A percentile compares a stretch with the other conserved stretches of the same genome.
These are phyloP conservation scores for Phaffomyces thermotolerans DNA, from an alignment of 805 yeast species.

Conservation along the genomic window DNA sequence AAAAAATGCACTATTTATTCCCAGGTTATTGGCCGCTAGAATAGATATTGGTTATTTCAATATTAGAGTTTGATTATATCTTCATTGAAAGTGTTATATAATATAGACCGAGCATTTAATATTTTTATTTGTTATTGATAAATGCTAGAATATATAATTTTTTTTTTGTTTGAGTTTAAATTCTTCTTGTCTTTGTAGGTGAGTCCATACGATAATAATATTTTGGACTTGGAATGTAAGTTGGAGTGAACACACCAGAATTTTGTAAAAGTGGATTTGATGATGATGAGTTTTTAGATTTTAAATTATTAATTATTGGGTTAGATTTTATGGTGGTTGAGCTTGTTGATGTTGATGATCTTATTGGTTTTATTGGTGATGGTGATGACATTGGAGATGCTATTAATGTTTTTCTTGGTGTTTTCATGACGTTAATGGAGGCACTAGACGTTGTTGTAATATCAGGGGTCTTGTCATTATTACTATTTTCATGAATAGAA, in stretches of 20 bases:
- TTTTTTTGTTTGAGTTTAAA: constrained; percentile 1
- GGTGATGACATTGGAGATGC: constrained; percentile 25
- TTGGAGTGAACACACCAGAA: constrained; percentile 14
- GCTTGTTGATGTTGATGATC: constrained; percentile 18
- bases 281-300: neutral
- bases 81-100: no score
- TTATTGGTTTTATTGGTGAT: constrained; percentile 14
- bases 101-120: no score
- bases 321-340: no score
- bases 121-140: no score
- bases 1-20: constrained; percentile 78
- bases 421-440: neutral
- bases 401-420: constrained; percentile 17
- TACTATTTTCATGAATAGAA: neutral
- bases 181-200: constrained; percentile 24
- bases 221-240: constrained; percentile 25
- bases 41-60: neutral
- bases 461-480: neutral
- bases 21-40: constrained; percentile 83
- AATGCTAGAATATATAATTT: neutral
- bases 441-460: neutral
- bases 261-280: constrained; percentile 1
- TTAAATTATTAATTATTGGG: neutral
- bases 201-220: constrained; percentile 26
- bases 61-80: no score